Evolutionary conservation across 768 basidiomycete genomes (phyloP).

Genomic region (Artomyces pyxidatus): DNA sequence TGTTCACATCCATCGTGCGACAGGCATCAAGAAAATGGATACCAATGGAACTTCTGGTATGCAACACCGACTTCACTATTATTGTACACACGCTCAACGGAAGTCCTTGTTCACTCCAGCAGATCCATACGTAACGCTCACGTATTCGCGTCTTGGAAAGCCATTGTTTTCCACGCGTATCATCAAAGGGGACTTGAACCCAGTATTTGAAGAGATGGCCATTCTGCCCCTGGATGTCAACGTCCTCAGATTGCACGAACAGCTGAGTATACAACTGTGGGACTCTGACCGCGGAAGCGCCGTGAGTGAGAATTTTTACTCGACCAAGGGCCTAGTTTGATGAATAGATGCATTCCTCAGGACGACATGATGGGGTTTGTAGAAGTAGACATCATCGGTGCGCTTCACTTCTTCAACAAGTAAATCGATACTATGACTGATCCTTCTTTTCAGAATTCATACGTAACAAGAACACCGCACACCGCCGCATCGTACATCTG

Average conservation of each 20-base stretch:
- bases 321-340: background rate
- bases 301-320: constrained; percentile 11
- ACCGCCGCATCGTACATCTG: constrained; percentile 19
- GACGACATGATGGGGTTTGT: constrained; percentile 44
- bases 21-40: constrained; percentile 37
- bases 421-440: too few species aligned
- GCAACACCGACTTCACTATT: constrained; percentile 1
- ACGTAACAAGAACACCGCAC: constrained; percentile 20
- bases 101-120: constrained; percentile 11
- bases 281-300: constrained; percentile 47
- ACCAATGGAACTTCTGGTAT: constrained; percentile 27
- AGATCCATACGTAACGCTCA: constrained; percentile 51
- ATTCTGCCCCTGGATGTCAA: constrained; percentile 53
- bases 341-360: constrained; percentile 7
- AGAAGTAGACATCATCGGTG: constrained; percentile 28
- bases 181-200: constrained; percentile 51
- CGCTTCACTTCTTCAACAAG: too few species aligned
- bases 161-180: constrained; percentile 67
- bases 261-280: constrained; percentile 58
- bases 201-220: constrained; percentile 64
- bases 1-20: constrained; percentile 56
- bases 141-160: constrained; percentile 55
- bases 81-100: background rate
- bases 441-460: constrained; percentile 15
- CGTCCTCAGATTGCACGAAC: constrained; percentile 61